Evolutionary conservation across 192 early-diverging fungal genomes (phyloP).

Genomic region (Mortierella hygrophila): DNA sequence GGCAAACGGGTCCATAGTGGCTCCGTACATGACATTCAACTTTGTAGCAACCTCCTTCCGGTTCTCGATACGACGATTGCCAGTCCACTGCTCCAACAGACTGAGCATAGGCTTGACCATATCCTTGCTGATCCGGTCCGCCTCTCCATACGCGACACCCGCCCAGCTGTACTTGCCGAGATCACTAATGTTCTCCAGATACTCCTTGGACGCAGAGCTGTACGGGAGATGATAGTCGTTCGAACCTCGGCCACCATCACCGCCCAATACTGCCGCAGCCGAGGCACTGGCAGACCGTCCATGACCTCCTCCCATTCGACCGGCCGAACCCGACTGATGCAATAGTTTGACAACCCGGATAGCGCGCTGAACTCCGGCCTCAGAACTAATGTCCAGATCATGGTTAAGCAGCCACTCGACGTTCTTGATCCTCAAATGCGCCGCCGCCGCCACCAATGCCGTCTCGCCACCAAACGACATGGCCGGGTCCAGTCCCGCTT

Average conservation of each 20-base stretch:
- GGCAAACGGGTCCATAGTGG: slow-evolving; percentile 25
- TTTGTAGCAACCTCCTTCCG: slow-evolving; percentile 49
- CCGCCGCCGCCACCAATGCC: slow-evolving; percentile 50
- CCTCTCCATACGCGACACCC: slow-evolving; percentile 42
- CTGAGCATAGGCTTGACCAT: slow-evolving; percentile 43
- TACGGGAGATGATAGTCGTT: background rate
- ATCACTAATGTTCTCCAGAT: slow-evolving; percentile 33
- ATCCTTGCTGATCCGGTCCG: slow-evolving; percentile 43
- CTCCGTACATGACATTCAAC: slow-evolving; percentile 52
- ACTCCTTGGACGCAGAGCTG: background rate
- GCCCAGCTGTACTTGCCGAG: slow-evolving; percentile 55
- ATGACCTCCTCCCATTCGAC: background rate
- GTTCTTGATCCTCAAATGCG: slow-evolving; percentile 53
- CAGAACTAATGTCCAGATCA: slow-evolving; percentile 46
- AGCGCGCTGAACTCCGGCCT: slow-evolving; percentile 36
- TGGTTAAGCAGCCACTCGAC: slow-evolving; percentile 47
- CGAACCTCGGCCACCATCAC: background rate
- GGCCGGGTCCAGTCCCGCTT: slow-evolving; percentile 46
- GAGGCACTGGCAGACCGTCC: slow-evolving; percentile 4
- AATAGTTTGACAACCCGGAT: slow-evolving; percentile 50
- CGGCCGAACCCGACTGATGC: slow-evolving; percentile 7
- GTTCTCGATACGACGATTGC: slow-evolving; percentile 20
- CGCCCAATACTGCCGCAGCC: background rate
- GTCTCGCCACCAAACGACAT: slow-evolving; percentile 50
- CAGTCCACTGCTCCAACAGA: slow-evolving; percentile 43